Percentiles rank a stretch among this genome's conserved stretches.
Evolutionary conservation across 768 basidiomycete genomes (phyloP).

Genomic region (Rubroboletus pulcherrimus): DNA sequence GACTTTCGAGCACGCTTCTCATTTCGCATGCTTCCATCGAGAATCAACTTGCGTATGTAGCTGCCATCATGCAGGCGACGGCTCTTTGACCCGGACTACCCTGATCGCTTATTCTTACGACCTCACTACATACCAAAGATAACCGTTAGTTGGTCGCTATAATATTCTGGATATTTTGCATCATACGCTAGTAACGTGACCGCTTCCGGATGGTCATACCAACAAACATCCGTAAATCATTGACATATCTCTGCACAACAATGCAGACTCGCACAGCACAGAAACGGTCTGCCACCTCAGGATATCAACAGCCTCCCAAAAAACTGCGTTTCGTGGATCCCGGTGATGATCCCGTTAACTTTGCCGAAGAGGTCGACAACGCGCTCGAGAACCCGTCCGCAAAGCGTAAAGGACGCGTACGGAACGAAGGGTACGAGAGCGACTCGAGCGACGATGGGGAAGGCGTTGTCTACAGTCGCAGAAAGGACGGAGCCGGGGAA

Average conservation of each 20-base stretch:
- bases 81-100: slow-evolving; percentile 4
- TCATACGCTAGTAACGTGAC: background rate
- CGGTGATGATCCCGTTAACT: slow-evolving; percentile 66
- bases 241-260: slow-evolving; percentile 7
- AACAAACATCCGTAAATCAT: slow-evolving; percentile 23
- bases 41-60: slow-evolving; percentile 56
- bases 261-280: slow-evolving; percentile 40
- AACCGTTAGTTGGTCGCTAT: background rate
- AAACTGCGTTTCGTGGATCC: slow-evolving; percentile 81
- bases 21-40: slow-evolving; percentile 56
- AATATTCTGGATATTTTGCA: background rate
- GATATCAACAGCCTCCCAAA: slow-evolving; percentile 37
- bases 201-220: background rate
- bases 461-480: slow-evolving; percentile 83
- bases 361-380: slow-evolving; percentile 75
- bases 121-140: background rate
- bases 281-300: slow-evolving; percentile 41
- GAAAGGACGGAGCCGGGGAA: slow-evolving; percentile 47
- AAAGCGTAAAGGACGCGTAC: slow-evolving; percentile 68
- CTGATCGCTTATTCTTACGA: background rate
- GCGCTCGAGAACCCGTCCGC: slow-evolving; percentile 64
- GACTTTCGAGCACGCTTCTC: slow-evolving; percentile 43
- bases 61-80: slow-evolving; percentile 39
- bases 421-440: slow-evolving; percentile 86
- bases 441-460: slow-evolving; percentile 95